These are phyloP conservation scores for Corymbia calophylla DNA, from an alignment of 441 rosid species.

Conservation along the genomic window DNA sequence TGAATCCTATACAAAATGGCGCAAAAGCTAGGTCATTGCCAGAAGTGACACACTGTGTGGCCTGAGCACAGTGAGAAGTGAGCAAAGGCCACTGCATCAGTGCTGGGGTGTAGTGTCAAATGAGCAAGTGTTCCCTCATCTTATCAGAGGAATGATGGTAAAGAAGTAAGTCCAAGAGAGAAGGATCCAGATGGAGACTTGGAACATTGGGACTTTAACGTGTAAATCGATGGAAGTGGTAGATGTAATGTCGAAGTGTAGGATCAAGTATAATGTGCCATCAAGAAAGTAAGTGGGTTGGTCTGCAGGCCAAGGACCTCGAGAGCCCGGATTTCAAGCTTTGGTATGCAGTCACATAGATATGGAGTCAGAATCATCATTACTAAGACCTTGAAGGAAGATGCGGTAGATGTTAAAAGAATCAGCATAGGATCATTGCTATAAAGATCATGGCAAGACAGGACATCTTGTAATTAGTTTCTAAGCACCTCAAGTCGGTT, in stretches of 20 bases:
- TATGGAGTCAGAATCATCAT: neutral
- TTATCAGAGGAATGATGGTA: neutral
- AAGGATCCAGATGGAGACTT: neutral
- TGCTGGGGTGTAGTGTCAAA: neutral
- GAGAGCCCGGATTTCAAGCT: neutral
- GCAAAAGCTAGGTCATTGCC: neutral
- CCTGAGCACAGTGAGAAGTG: neutral
- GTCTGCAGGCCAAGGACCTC: neutral
- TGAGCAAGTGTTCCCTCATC: neutral
- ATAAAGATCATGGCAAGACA: neutral
- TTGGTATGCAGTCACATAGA: neutral
- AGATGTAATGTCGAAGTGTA: neutral
- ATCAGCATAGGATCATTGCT: neutral
- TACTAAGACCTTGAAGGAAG: neutral
- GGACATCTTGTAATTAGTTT: neutral
- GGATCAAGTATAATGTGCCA: neutral
- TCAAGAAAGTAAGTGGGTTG: neutral
- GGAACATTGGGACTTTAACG: neutral
- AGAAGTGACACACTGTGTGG: neutral
- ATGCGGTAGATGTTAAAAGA: neutral
- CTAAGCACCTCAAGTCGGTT: neutral
- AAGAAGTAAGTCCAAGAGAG: neutral
- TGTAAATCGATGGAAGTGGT: neutral
- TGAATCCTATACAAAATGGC: neutral
- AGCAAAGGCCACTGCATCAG: neutral